These are phyloP conservation scores for Cornus controversa DNA, from an alignment of 148 eudicot genomes.

Conservation along the genomic window DNA sequence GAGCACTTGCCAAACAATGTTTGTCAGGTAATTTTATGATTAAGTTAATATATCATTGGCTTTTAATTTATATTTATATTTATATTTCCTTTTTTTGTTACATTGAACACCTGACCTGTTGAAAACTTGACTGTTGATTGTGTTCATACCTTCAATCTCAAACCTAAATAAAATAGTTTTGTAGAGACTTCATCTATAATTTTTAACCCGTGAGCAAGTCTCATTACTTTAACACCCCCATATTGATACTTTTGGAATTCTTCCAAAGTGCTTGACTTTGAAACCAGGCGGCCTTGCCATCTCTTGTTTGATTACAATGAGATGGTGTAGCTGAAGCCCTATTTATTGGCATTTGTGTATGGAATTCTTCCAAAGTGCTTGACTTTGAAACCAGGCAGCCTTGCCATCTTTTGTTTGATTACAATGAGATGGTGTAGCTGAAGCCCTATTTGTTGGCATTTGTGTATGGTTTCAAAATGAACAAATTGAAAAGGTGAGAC, in stretches of 20 bases:
- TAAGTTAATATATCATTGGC: neutral
- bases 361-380: neutral
- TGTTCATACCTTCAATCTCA: neutral
- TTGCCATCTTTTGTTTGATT: neutral
- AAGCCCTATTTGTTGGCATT: neutral
- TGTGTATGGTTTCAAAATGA: neutral
- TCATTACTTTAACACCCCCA: neutral
- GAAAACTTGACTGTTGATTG: neutral
- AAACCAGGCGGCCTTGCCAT: neutral
- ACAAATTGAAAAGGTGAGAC: too few species aligned
- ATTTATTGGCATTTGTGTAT: neutral
- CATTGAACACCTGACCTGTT: neutral
- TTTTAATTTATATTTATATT: constrained; percentile 2
- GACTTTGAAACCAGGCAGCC: neutral
- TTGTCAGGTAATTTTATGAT: constrained; percentile 54
- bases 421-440: neutral
- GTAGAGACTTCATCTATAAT: neutral
- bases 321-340: neutral
- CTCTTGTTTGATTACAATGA: neutral
- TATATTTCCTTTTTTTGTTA: neutral
- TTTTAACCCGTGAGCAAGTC: neutral
- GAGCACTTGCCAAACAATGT: constrained; percentile 59
- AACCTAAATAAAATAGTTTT: neutral
- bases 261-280: neutral
- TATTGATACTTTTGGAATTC: neutral